phyloP scores from a whole-genome alignment of 1,139 yeast species.

The Debaryomycetaceae sp. region DNA sequence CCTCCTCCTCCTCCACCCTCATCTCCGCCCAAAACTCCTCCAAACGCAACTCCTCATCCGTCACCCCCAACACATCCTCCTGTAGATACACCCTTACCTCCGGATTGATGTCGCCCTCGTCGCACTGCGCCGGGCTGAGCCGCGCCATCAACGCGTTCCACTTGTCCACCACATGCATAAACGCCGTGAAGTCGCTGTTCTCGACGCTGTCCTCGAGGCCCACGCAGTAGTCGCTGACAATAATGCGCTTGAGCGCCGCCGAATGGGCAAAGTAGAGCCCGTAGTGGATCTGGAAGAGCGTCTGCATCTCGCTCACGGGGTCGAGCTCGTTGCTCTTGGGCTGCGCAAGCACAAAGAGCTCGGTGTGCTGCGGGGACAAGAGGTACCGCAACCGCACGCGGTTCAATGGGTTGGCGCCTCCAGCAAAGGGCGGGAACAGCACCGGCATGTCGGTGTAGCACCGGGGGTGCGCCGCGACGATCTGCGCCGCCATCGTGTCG shows the following conservation, averaged over 20 bases:
- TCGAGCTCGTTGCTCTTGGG: constrained; percentile 58
- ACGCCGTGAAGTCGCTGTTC: constrained; percentile 29
- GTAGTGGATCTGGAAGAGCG: constrained; percentile 39
- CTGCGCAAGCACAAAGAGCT: constrained; percentile 36
- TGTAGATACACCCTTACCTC: constrained; percentile 25
- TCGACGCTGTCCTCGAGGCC: constrained; percentile 28
- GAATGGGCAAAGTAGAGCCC: constrained; percentile 40
- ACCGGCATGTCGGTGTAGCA: constrained; percentile 32
- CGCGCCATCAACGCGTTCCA: constrained; percentile 40
- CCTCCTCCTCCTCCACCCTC: not conserved
- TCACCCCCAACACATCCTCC: constrained; percentile 14
- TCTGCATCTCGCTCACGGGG: constrained; percentile 70
- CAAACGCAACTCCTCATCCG: constrained; percentile 20
- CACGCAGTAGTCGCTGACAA: constrained; percentile 32
- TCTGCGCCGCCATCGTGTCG: constrained; percentile 27
- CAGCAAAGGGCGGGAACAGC: constrained; percentile 30
- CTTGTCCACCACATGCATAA: constrained; percentile 35
- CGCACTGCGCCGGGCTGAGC: constrained; percentile 24
- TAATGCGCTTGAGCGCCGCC: constrained; percentile 27
- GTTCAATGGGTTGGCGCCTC: constrained; percentile 26
- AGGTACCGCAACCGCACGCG: constrained; percentile 33
- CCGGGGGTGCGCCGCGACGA: constrained; percentile 25
- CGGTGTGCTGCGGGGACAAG: constrained; percentile 39
- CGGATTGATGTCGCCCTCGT: constrained; percentile 28
- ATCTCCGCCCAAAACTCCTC: constrained; percentile 24